Evolutionary conservation across 352 stramenopile species (phyloP), one percentile per base, ranked within the genome.

Genomic region (Globisporangium cederbergense): DNA sequence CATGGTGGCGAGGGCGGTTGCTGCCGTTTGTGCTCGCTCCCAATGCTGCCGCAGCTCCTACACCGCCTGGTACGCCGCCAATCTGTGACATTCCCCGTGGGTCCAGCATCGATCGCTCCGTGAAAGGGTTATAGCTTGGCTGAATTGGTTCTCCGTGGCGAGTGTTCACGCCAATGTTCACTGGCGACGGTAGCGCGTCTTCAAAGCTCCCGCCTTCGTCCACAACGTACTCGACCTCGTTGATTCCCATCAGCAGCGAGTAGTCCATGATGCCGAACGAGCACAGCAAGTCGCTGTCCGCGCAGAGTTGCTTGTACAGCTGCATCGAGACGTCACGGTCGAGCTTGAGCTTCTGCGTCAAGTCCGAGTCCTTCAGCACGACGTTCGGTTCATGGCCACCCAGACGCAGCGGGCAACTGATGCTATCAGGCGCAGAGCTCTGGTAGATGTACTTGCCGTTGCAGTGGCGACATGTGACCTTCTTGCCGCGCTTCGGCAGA

Each of bases 231-330:
- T 95, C 86, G 40, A 95, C 82, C 70, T 96, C 86, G 68, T 94
- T 90, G 52, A 97, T 82, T 2, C 88, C 89, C 80, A 97, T 91
- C 20, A 97, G 80, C 36, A 97, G 66, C 30, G 85, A 96, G 67
- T 97, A 97, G 66, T 97, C 90, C 90, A 97, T 97, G 64, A 97
- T 97, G 20, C 89, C 88, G 70, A 95, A 93, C 38, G 80, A 88
- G 57, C 86, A 93, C 5, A 97, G 70, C 30, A 96, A n/a, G 34
- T 94, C 76, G 28, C 73, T 85, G 65, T 97, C 89, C n/a, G 77
- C 84, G 36, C 79, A 88, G 3, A 97, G 73, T 40, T 94, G 83
- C 25, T 81, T 74, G 63, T 93, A 93, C 42, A 95, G 52, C 25
- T 93, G 78, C 43, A 91, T 53, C 3, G 85, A 79, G 22, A 88